Conservation (phyloP, 1,284 basidiomycete genomes). For the Mrakiaceae sp. region DNA sequence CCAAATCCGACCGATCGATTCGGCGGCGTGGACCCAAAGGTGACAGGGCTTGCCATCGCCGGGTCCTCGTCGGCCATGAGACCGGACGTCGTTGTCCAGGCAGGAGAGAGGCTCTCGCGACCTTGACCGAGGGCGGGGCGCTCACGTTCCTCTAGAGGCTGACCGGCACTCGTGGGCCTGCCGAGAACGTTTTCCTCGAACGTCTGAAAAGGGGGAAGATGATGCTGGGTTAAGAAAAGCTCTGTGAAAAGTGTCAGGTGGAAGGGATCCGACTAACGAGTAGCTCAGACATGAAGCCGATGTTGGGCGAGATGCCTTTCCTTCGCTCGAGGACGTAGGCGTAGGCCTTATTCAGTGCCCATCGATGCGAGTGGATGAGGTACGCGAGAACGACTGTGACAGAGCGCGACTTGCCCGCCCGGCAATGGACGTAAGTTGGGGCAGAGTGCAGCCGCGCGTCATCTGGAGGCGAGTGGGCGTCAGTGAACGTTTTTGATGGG, state of each 20-base stretch:
- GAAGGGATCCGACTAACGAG: not conserved
- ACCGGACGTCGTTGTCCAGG: conserved; percentile 23
- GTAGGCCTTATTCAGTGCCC: conserved; percentile 84
- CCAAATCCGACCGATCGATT: not conserved
- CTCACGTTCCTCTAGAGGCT: conserved; percentile 4
- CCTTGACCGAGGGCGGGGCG: conserved; percentile 4
- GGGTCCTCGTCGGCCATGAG: conserved; percentile 9
- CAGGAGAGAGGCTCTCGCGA: conserved; percentile 64
- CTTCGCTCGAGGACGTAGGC: conserved; percentile 79
- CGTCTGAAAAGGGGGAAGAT: conserved; percentile 16
- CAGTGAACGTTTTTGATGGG: not conserved
- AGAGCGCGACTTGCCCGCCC: conserved; percentile 87
- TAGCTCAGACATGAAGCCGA: conserved; percentile 86
- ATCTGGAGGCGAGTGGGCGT: conserved; percentile 43
- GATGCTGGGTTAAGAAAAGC: not conserved
- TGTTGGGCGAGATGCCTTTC: conserved; percentile 90
- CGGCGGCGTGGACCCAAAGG: no score
- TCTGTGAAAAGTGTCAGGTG: not conserved
- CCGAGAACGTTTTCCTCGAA: conserved; percentile 10
- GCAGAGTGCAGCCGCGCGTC: conserved; percentile 78
- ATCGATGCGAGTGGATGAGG: conserved; percentile 90
- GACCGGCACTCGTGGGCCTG: conserved; percentile 14
- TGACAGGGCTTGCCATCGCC: conserved; percentile 9
- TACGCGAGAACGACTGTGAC: conserved; percentile 97
- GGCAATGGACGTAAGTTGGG: conserved; percentile 91